Conservation (phyloP, 2,329 filamentous ascomycete species). For the Fusarium pseudocircinatum region DNA sequence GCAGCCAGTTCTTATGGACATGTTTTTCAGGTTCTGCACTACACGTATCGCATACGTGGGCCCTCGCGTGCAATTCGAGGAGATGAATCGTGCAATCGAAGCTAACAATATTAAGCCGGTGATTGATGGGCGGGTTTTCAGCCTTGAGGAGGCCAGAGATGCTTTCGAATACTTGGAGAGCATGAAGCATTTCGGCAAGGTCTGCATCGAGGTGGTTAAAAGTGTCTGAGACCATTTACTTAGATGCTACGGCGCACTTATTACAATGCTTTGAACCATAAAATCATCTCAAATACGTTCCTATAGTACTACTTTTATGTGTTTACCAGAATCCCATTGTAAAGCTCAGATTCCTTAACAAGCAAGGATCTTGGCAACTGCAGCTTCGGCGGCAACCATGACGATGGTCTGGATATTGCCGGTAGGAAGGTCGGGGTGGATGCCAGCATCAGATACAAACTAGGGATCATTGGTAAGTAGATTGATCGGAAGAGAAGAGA, state of each 20-base stretch:
- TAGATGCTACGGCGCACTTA: background rate
- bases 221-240: background rate
- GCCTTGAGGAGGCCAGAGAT: background rate
- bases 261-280: fast-evolving
- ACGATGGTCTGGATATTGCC: conserved; percentile 73
- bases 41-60: background rate
- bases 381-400: conserved; percentile 70
- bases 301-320: background rate
- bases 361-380: conserved; percentile 51
- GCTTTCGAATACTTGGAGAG: background rate
- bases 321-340: fast-evolving
- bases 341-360: background rate
- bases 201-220: background rate
- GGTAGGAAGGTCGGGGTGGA: conserved; percentile 73
- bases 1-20: background rate
- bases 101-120: background rate
- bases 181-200: background rate
- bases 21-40: background rate
- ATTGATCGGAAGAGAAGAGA: fast-evolving
- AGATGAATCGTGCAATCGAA: background rate
- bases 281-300: background rate
- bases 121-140: background rate
- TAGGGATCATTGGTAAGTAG: background rate
- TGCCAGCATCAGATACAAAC: conserved; percentile 72
- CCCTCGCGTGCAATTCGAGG: background rate